Evolutionary conservation across 352 stramenopile species (phyloP).

Genomic region (Plasmopara muralis): DNA sequence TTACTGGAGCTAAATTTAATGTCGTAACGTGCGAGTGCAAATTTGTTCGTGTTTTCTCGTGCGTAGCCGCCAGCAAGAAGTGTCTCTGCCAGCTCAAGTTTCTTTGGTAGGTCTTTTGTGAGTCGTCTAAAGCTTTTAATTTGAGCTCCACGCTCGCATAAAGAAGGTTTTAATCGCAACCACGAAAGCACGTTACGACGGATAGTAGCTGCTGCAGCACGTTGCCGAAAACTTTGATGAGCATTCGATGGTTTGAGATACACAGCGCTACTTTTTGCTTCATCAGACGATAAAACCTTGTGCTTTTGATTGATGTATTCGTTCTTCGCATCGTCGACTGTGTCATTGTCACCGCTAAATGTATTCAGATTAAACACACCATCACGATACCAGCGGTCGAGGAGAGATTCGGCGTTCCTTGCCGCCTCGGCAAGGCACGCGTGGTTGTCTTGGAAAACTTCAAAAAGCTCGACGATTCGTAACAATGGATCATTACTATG

Average conservation of each 20-base stretch:
- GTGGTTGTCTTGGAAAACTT: conserved; percentile 51
- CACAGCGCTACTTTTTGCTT: conserved; percentile 8
- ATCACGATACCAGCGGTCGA: conserved; percentile 47
- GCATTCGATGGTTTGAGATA: conserved; percentile 36
- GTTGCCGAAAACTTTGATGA: conserved; percentile 51
- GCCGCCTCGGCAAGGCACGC: conserved; percentile 48
- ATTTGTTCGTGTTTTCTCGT: conserved; percentile 24
- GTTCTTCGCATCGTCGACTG: conserved; percentile 22
- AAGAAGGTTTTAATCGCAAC: conserved; percentile 42
- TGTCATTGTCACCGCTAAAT: conserved; percentile 27
- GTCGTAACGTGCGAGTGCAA: conserved; percentile 23
- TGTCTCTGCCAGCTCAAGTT: conserved; percentile 25
- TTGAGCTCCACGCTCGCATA: conserved; percentile 50
- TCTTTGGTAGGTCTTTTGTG: conserved; percentile 41
- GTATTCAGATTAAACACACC: conserved; percentile 52
- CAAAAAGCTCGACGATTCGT: conserved; percentile 38
- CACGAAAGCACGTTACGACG: conserved; percentile 53
- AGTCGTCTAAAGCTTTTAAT: conserved; percentile 57
- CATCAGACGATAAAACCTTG: not conserved
- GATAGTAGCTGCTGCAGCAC: conserved; percentile 48
- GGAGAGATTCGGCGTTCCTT: conserved; percentile 37
- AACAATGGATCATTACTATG: conserved; percentile 43
- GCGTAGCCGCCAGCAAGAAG: conserved; percentile 3
- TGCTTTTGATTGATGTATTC: not conserved
- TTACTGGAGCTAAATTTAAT: conserved; percentile 14